Evolutionary conservation across 495 filamentous ascomycete genomes (phyloP).

Genomic region (Viridothelium virens): DNA sequence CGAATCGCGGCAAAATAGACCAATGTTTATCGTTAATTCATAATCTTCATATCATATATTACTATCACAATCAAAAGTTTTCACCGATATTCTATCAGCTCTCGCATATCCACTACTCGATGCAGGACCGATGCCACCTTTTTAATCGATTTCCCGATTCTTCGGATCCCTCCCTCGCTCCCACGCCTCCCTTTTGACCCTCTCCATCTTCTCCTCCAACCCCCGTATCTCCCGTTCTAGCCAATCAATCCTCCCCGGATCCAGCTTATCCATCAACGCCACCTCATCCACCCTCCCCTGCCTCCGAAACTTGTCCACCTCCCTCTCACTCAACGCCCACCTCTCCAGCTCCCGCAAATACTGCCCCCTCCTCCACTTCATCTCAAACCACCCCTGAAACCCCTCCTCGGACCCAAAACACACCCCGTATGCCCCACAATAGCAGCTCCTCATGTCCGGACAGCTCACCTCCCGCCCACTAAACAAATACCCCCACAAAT

Average conservation of each 20-base stretch:
- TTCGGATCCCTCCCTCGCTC: slow-evolving; percentile 46
- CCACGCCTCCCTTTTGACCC: slow-evolving; percentile 39
- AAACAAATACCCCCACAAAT: slow-evolving; percentile 69
- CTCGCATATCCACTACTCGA: no score
- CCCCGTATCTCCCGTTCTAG: slow-evolving; percentile 34
- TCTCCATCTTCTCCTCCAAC: slow-evolving; percentile 36
- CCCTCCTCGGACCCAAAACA: slow-evolving; percentile 59
- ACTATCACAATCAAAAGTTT: not conserved
- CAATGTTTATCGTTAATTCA: not conserved
- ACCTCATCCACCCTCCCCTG: slow-evolving; percentile 35
- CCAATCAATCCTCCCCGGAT: slow-evolving; percentile 32
- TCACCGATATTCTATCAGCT: no score
- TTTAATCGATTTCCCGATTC: slow-evolving; percentile 32
- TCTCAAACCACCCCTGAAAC: slow-evolving; percentile 43
- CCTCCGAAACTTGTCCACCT: slow-evolving; percentile 26
- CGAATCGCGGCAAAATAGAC: not conserved
- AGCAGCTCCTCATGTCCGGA: slow-evolving; percentile 59
- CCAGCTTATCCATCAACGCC: slow-evolving; percentile 37
- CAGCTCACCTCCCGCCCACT: slow-evolving; percentile 49
- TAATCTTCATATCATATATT: not conserved
- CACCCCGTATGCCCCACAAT: slow-evolving; percentile 70
- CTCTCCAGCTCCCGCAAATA: slow-evolving; percentile 44
- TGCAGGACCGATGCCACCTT: no score
- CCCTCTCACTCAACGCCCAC: slow-evolving; percentile 38
- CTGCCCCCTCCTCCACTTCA: slow-evolving; percentile 36